phyloP scores from a whole-genome alignment of 108 stramenopile species.

The Seminavis robusta region DNA sequence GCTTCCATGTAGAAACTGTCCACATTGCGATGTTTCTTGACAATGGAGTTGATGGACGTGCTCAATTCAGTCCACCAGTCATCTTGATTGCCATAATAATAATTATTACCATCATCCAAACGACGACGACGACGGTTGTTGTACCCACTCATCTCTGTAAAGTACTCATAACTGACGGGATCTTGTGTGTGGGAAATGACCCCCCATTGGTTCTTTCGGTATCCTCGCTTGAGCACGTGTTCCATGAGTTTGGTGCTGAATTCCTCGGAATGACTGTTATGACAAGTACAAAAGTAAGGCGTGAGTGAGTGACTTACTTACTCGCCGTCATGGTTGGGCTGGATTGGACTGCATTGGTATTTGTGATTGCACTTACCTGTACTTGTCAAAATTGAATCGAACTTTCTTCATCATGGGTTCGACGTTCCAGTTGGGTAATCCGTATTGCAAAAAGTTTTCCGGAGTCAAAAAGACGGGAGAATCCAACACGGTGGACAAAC shows the following conservation, averaged over 20 bases:
- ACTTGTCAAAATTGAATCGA: slow-evolving; percentile 35
- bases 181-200: slow-evolving; percentile 50
- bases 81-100: background rate
- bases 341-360: too few species aligned
- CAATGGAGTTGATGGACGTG: slow-evolving; percentile 17
- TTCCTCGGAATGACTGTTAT: slow-evolving; percentile 24
- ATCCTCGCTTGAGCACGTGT: slow-evolving; percentile 38
- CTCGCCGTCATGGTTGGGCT: too few species aligned
- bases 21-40: slow-evolving; percentile 41
- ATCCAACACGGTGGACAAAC: slow-evolving; percentile 36
- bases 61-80: slow-evolving; percentile 40
- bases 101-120: background rate
- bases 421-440: slow-evolving; percentile 38
- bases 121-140: slow-evolving; percentile 2
- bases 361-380: too few species aligned
- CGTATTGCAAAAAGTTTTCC: slow-evolving; percentile 35
- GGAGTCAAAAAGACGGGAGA: slow-evolving; percentile 52
- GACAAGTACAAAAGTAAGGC: too few species aligned
- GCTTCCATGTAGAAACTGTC: slow-evolving; percentile 35
- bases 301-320: too few species aligned
- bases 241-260: slow-evolving; percentile 41
- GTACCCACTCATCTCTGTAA: slow-evolving; percentile 46
- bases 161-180: slow-evolving; percentile 40
- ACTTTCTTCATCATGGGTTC: slow-evolving; percentile 32
- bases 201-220: slow-evolving; percentile 41